Evolutionary conservation across 169 alveolate species (phyloP).

Genomic region (Toxoplasma gondii): DNA sequence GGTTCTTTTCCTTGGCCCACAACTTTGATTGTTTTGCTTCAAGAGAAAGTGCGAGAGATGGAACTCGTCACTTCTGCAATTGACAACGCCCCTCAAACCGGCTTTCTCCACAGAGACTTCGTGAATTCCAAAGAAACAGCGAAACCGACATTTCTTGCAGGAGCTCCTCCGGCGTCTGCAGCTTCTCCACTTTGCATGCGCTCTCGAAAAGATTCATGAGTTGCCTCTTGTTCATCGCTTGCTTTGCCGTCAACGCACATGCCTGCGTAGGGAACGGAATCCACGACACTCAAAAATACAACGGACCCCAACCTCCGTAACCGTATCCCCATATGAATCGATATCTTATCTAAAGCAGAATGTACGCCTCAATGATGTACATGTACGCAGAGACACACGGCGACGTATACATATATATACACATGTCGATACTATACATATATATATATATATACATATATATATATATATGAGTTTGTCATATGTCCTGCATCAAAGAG

Average conservation of each 20-base stretch:
- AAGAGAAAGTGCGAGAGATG: too few species aligned
- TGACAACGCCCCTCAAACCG: too few species aligned
- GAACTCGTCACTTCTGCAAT: too few species aligned
- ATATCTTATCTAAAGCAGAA: neutral
- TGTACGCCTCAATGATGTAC: neutral
- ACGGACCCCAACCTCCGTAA: neutral
- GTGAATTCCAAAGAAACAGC: neutral
- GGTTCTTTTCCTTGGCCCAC: too few species aligned
- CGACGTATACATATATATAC: neutral
- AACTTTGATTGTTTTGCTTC: too few species aligned
- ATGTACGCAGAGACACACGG: neutral
- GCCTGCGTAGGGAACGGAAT: constrained; percentile 32
- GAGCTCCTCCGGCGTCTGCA: constrained; percentile 56
- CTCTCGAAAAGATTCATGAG: constrained; percentile 56
- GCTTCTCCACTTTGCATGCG: constrained; percentile 57
- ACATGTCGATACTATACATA: neutral
- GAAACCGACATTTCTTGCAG: constrained; percentile 54
- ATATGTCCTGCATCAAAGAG: too few species aligned
- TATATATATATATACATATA: too few species aligned
- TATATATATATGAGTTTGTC: too few species aligned
- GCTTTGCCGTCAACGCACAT: constrained; percentile 50
- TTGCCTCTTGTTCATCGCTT: constrained; percentile 62
- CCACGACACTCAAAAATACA: neutral
- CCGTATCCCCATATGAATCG: too few species aligned
- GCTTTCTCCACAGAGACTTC: too few species aligned